Evolutionary conservation across 305 asterid genomes (phyloP).

Genomic region (Vinca major): DNA sequence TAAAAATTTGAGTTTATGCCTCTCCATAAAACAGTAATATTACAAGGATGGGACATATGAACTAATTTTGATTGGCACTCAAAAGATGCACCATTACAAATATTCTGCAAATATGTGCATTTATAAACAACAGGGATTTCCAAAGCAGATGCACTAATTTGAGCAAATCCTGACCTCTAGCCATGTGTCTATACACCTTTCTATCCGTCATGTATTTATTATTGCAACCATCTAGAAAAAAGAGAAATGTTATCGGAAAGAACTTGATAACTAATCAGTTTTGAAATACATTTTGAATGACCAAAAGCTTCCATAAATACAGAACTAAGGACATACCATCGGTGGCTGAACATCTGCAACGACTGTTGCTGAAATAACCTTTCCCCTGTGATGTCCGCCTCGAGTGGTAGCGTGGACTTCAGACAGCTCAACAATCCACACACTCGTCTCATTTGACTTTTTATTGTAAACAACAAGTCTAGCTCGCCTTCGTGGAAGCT

Average conservation of each 20-base stretch:
- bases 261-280: background rate
- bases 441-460: conserved; percentile 80
- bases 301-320: background rate
- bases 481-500: conserved; percentile 93
- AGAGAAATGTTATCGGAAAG: background rate
- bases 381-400: conserved; percentile 95
- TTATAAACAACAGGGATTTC: background rate
- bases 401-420: conserved; percentile 94
- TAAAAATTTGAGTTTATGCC: background rate
- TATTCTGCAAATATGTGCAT: background rate
- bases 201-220: background rate
- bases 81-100: background rate
- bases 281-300: background rate
- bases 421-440: conserved; percentile 88
- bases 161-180: background rate
- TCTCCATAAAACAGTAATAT: background rate
- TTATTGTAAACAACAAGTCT: conserved; percentile 79
- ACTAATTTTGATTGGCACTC: background rate
- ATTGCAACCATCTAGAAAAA: background rate
- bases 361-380: conserved; percentile 61
- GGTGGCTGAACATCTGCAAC: conserved; percentile 96
- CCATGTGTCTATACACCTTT: background rate
- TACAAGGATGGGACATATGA: background rate
- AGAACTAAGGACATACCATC: conserved; percentile 42
- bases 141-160: background rate